Base-by-base conservation (phyloP, 2,329 filamentous ascomycete species). In the Phaeosphaeria sp. region DNA sequence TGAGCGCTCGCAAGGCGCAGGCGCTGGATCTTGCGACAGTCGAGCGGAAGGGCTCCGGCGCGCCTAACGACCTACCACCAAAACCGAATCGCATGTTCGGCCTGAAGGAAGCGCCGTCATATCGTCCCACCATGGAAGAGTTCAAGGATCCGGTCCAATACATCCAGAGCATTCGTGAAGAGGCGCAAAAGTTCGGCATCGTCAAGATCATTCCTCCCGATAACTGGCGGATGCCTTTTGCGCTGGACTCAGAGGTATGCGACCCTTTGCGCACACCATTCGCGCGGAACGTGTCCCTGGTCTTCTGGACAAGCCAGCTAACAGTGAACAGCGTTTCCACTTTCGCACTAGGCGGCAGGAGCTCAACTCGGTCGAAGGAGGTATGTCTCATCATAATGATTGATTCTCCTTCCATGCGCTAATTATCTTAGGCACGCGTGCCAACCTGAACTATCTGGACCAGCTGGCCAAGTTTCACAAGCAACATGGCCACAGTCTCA, bases 351-450 rank as follows among this genome's bases (percentile, higher is more conserved):
- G 95, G 74, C 93, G 96, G 76, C 95, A 99, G 77, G 94, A 98
- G 78, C 83, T 99, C 60, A 99, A 99, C 78, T 96, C 93, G 17
- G 92, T 98, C 49, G 95, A 99, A 90, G 95, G 95, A 84, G 95
- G 93, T 96, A 86, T 79, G 88, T 84, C 48, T 48, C 21, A 22
- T 49, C 42, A 45, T 25, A 42, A 17, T 33, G 22, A 51, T 8
- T 39, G 22, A 13, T 30, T 30, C 36, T 57, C 18, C 20, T 5
- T 5, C 7, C 22, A 21, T 39, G 15, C 22, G 56, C 67, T 33
- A 61, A 49, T 42, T n/a, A 8, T 20, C 40, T 42, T 52, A 96
- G 92, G 93, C 73, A 97, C 94, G 62, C 91, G 95, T 75, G 93
- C 94, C 65, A 98, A 98, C 77, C 85, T 97, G 60, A 96, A 93